phyloP scores from a whole-genome alignment of 371 early-diverging fungal species.

The Gilbertella persicaria region DNA sequence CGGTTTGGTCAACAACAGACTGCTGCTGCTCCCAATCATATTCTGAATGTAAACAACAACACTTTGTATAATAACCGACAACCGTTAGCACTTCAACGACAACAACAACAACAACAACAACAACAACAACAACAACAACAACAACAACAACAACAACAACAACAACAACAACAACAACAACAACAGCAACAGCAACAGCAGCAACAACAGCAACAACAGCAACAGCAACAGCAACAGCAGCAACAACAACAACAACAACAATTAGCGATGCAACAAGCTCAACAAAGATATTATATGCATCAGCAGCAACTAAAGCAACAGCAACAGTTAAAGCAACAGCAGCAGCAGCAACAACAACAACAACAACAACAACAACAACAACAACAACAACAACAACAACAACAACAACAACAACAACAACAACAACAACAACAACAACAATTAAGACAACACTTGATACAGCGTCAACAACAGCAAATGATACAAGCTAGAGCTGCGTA shows the following conservation, averaged over 20 bases:
- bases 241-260: slow-evolving; percentile 3
- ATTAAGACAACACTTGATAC: neutral
- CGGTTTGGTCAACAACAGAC: neutral
- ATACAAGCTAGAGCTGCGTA: too few species aligned
- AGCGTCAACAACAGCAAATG: slow-evolving; percentile 1
- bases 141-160: neutral
- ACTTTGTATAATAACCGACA: too few species aligned
- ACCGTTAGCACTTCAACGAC: neutral
- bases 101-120: neutral
- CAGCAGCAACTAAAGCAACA: slow-evolving; percentile 1
- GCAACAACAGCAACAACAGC: slow-evolving; percentile 4
- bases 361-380: slow-evolving; percentile 1
- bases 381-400: neutral
- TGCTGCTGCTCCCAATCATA: neutral
- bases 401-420: neutral
- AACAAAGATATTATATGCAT: neutral
- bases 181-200: slow-evolving; percentile 11
- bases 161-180: slow-evolving; percentile 1
- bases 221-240: slow-evolving; percentile 1
- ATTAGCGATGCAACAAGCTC: neutral
- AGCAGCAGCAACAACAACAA: slow-evolving; percentile 2
- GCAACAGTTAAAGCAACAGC: neutral
- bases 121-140: neutral
- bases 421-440: slow-evolving; percentile 6
- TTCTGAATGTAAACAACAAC: too few species aligned